phyloP scores from a whole-genome alignment of 257 asterid genomes.

The Linderniella brevidens region DNA sequence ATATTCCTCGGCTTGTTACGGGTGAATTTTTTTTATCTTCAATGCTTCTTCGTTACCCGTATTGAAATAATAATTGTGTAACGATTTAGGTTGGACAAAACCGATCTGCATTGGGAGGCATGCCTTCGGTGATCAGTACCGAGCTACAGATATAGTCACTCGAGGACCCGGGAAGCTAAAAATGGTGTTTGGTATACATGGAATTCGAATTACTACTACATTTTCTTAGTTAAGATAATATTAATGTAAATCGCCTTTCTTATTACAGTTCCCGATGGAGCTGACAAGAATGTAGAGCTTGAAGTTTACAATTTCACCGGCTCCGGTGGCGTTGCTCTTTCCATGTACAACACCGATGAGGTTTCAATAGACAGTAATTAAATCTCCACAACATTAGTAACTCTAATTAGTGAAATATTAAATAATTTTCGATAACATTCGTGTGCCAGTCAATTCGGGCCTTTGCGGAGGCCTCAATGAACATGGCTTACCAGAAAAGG shows the following conservation, averaged over 20 bases:
- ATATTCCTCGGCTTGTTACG: slow-evolving; percentile 47
- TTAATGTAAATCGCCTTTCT: background rate
- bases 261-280: slow-evolving; percentile 32
- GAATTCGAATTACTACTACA: background rate
- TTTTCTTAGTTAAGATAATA: background rate
- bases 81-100: slow-evolving; percentile 43
- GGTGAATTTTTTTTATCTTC: slow-evolving; percentile 18
- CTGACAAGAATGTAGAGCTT: slow-evolving; percentile 25
- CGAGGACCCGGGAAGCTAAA: slow-evolving; percentile 46
- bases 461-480: slow-evolving; percentile 96
- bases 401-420: background rate
- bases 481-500: slow-evolving; percentile 70
- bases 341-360: slow-evolving; percentile 71
- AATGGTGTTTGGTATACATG: slow-evolving; percentile 36
- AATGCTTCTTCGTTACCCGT: slow-evolving; percentile 2
- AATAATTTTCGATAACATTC: slow-evolving; percentile 9
- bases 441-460: slow-evolving; percentile 56
- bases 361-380: slow-evolving; percentile 12
- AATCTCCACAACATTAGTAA: background rate
- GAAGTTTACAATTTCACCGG: slow-evolving; percentile 45
- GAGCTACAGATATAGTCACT: slow-evolving; percentile 43
- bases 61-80: background rate
- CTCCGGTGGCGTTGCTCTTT: slow-evolving; percentile 56
- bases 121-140: slow-evolving; percentile 60
- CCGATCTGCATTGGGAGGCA: slow-evolving; percentile 63